phyloP scores from a whole-genome alignment of 257 asterid species.

The Nicotiana knightiana region DNA sequence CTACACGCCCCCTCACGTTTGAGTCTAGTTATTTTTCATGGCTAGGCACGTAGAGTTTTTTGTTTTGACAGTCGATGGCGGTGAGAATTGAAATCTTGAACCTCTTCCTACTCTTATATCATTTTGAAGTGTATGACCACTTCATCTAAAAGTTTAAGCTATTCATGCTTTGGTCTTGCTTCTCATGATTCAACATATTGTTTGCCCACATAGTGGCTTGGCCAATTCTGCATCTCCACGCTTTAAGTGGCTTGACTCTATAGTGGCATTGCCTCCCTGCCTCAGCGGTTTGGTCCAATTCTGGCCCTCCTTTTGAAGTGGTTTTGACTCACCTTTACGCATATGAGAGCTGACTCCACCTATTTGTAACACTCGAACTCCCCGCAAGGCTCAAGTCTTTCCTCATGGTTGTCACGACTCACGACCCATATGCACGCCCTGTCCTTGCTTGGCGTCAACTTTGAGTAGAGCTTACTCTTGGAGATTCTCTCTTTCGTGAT shows the following conservation, averaged over 20 bases:
- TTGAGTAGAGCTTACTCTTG: conserved; percentile 1
- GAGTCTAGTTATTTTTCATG: background rate
- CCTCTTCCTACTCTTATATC: background rate
- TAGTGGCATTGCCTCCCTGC: background rate
- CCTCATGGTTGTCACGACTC: background rate
- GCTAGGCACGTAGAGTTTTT: background rate
- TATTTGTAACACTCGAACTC: background rate
- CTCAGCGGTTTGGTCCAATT: background rate
- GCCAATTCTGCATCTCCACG: background rate
- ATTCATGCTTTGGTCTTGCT: background rate
- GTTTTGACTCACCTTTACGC: background rate
- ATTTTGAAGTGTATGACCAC: background rate
- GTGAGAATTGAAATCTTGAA: background rate
- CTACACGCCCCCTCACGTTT: background rate
- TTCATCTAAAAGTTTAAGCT: background rate
- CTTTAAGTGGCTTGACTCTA: background rate
- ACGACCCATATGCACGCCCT: background rate
- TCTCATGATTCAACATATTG: background rate
- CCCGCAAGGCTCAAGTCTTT: background rate
- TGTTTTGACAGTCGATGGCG: background rate
- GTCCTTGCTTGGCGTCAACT: background rate
- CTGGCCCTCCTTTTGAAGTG: background rate
- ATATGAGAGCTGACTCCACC: background rate
- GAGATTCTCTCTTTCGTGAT: background rate
- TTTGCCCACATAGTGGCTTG: background rate